These are phyloP conservation scores for Boletus subcaerulescens DNA, from an alignment of 768 basidiomycete genomes.

Conservation along the genomic window DNA sequence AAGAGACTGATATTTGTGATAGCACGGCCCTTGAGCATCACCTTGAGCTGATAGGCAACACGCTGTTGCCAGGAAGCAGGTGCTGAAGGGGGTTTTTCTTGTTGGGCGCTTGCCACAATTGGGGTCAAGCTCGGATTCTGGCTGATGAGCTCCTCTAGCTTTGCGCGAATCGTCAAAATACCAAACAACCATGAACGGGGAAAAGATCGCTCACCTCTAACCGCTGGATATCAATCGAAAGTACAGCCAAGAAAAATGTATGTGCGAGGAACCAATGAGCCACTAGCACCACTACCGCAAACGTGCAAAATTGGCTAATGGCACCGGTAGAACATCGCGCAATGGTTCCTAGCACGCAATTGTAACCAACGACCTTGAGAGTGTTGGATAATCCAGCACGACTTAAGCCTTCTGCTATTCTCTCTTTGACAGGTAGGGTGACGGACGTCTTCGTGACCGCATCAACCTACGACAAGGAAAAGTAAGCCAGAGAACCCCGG, in stretches of 20 bases:
- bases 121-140: slow-evolving; percentile 63
- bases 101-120: slow-evolving; percentile 28
- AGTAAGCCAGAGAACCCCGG: slow-evolving; percentile 23
- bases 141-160: slow-evolving; percentile 84
- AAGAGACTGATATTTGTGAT: slow-evolving; percentile 78
- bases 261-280: slow-evolving; percentile 98
- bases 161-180: slow-evolving; percentile 13
- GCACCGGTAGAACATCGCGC: slow-evolving; percentile 74
- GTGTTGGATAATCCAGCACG: slow-evolving; percentile 90
- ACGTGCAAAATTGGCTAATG: slow-evolving; percentile 89
- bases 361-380: slow-evolving; percentile 86
- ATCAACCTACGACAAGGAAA: slow-evolving; percentile 56
- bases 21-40: slow-evolving; percentile 61
- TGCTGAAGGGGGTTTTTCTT: slow-evolving; percentile 21
- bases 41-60: slow-evolving; percentile 30
- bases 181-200: not conserved
- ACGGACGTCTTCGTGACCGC: slow-evolving; percentile 83
- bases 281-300: slow-evolving; percentile 90
- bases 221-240: slow-evolving; percentile 94
- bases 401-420: slow-evolving; percentile 88
- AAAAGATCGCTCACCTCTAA: slow-evolving; percentile 57
- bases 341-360: slow-evolving; percentile 72
- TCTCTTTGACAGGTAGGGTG: slow-evolving; percentile 84
- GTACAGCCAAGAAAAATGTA: slow-evolving; percentile 91
- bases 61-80: slow-evolving; percentile 34